Conservation (phyloP, 345 rosid species). For the Heritiera littoralis region DNA sequence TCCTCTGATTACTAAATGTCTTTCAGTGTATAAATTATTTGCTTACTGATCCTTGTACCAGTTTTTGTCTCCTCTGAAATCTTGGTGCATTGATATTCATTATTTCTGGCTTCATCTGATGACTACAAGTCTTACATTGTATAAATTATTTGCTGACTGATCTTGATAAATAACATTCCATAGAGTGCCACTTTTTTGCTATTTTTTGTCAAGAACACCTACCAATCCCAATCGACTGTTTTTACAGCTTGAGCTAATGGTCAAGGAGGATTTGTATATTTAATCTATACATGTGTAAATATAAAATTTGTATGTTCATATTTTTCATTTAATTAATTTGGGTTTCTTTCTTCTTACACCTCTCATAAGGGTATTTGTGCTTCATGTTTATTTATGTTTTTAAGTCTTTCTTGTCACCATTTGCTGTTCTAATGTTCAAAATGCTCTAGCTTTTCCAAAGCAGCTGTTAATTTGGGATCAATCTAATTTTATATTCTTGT, state of each 20-base stretch:
- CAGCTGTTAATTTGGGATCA: constrained; percentile 2
- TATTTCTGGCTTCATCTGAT: not conserved
- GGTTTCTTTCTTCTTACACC: not conserved
- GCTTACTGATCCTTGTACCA: not conserved
- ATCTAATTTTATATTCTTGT: not conserved
- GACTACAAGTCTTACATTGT: not conserved
- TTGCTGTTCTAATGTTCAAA: not conserved
- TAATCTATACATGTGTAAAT: not conserved
- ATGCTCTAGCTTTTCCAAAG: not conserved
- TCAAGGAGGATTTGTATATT: not conserved
- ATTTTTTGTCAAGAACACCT: not conserved
- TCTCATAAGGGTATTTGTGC: not conserved
- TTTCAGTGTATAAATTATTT: too few species aligned
- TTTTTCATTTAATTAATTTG: not conserved
- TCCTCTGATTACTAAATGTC: too few species aligned
- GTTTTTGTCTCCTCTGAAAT: not conserved
- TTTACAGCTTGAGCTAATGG: not conserved
- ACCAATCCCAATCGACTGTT: not conserved
- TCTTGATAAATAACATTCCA: not conserved
- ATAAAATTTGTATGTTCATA: constrained; percentile 2
- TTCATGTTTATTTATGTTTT: not conserved
- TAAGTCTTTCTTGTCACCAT: not conserved
- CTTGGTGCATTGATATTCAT: constrained; percentile 4
- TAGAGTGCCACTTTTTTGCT: not conserved
- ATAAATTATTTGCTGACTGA: not conserved